Evolutionary conservation across 2,329 filamentous ascomycete genomes (phyloP), one percentile per base, ranked within the genome.

Genomic region (Talaromyces sp.): DNA sequence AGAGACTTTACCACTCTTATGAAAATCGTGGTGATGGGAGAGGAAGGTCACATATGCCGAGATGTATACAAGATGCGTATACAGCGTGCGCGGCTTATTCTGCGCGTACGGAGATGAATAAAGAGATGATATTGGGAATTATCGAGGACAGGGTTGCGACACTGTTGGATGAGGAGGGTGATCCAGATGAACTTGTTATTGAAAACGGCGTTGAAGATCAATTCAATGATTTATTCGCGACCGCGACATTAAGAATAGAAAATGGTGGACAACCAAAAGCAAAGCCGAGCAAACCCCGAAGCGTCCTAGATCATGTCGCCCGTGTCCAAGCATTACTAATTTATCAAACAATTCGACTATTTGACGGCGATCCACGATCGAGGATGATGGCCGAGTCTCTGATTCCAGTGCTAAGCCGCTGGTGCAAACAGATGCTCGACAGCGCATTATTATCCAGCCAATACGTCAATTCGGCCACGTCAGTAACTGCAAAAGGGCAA

Each of bases 51-150:
- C 52, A 31, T n/a, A 59, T 66, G 59, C 60, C 64, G 37, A 66
- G 61, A 39, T 66, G 64, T 22, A 54, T 66, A 25, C 64, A 66
- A 35, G 64, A 66, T 41, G 64, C 60, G 5, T 66, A 66, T 37
- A 62, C 43, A 1, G 33, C 64, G 1, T 37, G 52, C 35, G 64
- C 64, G 4, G 43, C 64, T 37, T 66, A 62, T 57, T 66, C 52
- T 37, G 31, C 50, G 11, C 43, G 39, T 37, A 66, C 52, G 17
- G 10, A 33, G 35, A 61, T n/a, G 15, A 62, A 59, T 54, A 49
- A 17, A 17, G 19, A 58, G 17, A 54, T 62, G 60, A 27, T 43
- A 22, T 19, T 66, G 45, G 9, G 25, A 0, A 62, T 66, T 31
- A 15, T 66, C 8, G 64, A 66, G 43, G 50, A 59, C 2, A 54